Evolutionary conservation across 2,329 filamentous ascomycete species (phyloP), one percentile per base, ranked within the genome.

Genomic region (Magnaporthiopsis poae): DNA sequence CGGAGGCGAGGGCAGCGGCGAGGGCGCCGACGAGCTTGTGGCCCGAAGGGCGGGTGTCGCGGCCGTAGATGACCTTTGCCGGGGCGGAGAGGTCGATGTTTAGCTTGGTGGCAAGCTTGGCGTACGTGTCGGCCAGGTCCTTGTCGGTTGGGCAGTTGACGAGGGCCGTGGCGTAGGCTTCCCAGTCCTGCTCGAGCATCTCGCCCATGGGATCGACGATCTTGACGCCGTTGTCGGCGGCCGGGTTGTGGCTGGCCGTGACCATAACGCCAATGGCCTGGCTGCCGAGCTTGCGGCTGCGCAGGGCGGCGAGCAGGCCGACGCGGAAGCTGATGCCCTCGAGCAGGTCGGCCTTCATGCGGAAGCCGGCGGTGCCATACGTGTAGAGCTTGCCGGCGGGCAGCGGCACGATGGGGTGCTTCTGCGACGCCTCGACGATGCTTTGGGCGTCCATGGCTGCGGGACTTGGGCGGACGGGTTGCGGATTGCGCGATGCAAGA

Each of bases 251-350:
- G 74, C 91, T 96, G 69, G 92, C 92, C 60, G 92, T 96, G 77
- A 96, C 90, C 92, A 96, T 96, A 71, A 99, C 89, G 74, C 95
- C 95, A 74, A 99, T 96, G 72, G 91, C 90, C 81, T 96, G 91
- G 70, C 92, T 90, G 76, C 89, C 89, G 72, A 96, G 86, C 79
- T 95, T 96, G 76, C 92, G 90, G 70, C 92, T 97, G 69, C 95
- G 90, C 65, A 98, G 85, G 67, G 90, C 88, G 39, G 95, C 91
- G 67, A 97, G 86, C 68, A 99, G 86, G 65, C 94, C 95, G 70
- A 97, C 93, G 62, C 93, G 89, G 79, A 94, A 97, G 72, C 96
- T 87, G 70, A 99, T 92, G 52, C 92, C 95, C 75, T 96, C 91
- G 73, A 98, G 89, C 67, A 96, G 85, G 73, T 92, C 89, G 39